Conservation (phyloP, 306 rosid species). For the Quercus berberidifolia region DNA sequence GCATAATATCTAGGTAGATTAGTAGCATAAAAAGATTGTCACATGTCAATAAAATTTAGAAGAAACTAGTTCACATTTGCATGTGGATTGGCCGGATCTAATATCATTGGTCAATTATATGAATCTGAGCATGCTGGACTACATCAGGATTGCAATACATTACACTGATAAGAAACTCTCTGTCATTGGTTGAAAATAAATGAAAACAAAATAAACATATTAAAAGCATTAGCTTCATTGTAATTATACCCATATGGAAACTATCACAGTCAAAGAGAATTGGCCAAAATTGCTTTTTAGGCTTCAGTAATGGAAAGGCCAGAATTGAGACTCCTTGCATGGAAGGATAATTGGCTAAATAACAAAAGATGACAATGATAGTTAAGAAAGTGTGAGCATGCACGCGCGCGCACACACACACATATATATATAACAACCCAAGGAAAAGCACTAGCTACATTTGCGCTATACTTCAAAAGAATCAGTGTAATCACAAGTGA, state of each 20-base stretch:
- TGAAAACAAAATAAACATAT: not conserved
- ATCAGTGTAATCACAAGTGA: too few species aligned
- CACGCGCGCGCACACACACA: too few species aligned
- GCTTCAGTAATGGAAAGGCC: not conserved
- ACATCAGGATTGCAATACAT: not conserved
- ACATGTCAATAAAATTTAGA: not conserved
- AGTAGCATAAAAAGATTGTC: not conserved
- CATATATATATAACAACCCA: fast-evolving
- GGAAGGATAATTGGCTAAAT: not conserved
- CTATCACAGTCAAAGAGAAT: not conserved
- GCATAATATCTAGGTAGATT: not conserved
- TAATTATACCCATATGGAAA: not conserved
- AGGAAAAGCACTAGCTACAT: too few species aligned
- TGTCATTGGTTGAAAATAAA: not conserved
- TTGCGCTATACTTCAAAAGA: too few species aligned
- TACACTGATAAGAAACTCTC: not conserved
- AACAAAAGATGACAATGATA: not conserved
- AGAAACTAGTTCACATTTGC: not conserved
- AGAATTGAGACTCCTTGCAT: not conserved
- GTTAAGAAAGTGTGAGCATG: not conserved
- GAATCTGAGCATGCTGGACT: not conserved
- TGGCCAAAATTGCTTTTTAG: not conserved
- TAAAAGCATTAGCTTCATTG: not conserved
- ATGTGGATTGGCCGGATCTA: not conserved
- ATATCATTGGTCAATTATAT: not conserved